phyloP scores from a whole-genome alignment of 441 rosid species.

The Macaranga tanarius region DNA sequence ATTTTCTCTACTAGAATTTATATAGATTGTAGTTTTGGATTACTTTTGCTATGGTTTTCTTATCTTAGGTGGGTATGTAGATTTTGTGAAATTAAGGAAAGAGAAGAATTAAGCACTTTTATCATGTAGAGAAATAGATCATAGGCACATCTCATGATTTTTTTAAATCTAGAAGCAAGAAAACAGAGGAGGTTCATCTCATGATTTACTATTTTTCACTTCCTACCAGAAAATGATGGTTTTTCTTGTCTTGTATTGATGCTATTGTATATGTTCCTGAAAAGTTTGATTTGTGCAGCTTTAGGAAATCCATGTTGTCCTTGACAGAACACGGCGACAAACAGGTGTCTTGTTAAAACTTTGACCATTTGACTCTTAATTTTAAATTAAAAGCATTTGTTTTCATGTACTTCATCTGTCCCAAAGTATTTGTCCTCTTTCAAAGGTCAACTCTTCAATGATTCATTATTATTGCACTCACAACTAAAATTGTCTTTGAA shows the following conservation, averaged over 20 bases:
- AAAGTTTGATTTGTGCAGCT: constrained; percentile 57
- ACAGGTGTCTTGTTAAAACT: constrained; percentile 48
- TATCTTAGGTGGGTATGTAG: background rate
- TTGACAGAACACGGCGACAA: constrained; percentile 93
- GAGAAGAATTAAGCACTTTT: background rate
- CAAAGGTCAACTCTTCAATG: background rate
- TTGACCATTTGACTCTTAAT: background rate
- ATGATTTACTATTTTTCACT: background rate
- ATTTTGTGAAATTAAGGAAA: constrained; percentile 8
- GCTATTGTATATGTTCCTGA: constrained; percentile 17
- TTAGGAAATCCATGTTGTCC: constrained; percentile 77
- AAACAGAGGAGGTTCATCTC: background rate
- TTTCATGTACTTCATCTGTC: background rate
- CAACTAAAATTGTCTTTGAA: no score
- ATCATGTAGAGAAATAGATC: background rate
- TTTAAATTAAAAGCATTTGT: background rate
- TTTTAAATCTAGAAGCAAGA: background rate
- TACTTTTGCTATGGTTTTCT: background rate
- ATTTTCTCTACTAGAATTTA: background rate
- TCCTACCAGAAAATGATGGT: background rate
- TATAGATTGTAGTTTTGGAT: background rate
- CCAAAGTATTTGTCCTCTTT: background rate
- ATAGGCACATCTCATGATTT: background rate
- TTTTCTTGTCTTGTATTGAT: background rate
- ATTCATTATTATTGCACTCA: background rate